Evolutionary conservation across 805 yeast species (phyloP).

Genomic region (Dipodascus albidus): DNA sequence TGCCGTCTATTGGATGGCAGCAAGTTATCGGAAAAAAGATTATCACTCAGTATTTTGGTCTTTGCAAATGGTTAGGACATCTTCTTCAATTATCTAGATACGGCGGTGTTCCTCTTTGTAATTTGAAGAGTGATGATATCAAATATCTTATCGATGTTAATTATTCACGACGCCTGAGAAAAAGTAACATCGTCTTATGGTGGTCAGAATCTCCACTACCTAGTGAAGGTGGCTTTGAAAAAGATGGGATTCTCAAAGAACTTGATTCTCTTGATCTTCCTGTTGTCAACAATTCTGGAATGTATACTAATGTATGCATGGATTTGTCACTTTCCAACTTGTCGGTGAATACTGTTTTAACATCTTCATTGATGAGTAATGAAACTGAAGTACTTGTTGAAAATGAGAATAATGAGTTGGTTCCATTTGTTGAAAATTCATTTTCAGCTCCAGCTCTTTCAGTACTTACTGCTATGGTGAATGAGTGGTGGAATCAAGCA

Average conservation of each 20-base stretch:
- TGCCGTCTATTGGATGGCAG: constrained; percentile 83
- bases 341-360: constrained; percentile 74
- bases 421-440: constrained; percentile 63
- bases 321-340: constrained; percentile 73
- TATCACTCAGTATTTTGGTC: constrained; percentile 56
- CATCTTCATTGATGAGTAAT: constrained; percentile 74
- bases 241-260: constrained; percentile 39
- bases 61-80: constrained; percentile 63
- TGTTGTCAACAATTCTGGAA: constrained; percentile 61
- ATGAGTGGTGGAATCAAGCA: constrained; percentile 92
- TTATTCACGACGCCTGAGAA: constrained; percentile 65
- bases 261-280: constrained; percentile 59
- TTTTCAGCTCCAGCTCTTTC: constrained; percentile 66
- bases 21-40: constrained; percentile 49
- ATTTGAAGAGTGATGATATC: constrained; percentile 64
- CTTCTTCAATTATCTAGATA: constrained; percentile 55
- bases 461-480: constrained; percentile 63
- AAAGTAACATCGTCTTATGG: constrained; percentile 71
- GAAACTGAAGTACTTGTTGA: constrained; percentile 46
- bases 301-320: constrained; percentile 64
- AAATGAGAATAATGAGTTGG: constrained; percentile 21
- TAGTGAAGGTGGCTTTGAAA: constrained; percentile 75
- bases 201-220: constrained; percentile 80
- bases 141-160: constrained; percentile 74
- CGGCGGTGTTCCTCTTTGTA: constrained; percentile 78